phyloP scores from a whole-genome alignment of 768 basidiomycete species.

The Trametes meyenii region DNA sequence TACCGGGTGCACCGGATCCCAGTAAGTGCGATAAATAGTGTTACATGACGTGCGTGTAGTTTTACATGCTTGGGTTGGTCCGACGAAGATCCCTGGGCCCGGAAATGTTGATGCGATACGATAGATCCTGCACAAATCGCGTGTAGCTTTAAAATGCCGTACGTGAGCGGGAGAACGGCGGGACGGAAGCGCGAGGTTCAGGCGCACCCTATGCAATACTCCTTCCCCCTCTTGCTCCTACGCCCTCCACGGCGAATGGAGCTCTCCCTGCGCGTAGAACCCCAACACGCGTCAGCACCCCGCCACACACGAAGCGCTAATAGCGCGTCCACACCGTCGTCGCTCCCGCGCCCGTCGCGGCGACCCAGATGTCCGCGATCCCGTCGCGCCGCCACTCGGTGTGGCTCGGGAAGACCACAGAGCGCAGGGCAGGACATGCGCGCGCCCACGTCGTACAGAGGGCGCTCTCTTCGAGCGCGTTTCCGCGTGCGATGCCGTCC shows the following conservation, averaged over 20 bases:
- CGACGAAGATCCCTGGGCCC: not conserved
- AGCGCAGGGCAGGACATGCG: conserved; percentile 55
- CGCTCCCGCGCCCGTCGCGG: conserved; percentile 7
- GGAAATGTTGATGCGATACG: not conserved
- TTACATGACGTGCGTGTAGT: not conserved
- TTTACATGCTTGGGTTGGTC: not conserved
- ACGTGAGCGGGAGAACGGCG: not conserved
- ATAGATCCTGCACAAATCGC: not conserved
- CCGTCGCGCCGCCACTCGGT: conserved; percentile 48
- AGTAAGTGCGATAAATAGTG: not conserved
- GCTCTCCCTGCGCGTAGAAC: too few species aligned
- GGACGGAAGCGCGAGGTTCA: too few species aligned
- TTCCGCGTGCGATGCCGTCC: conserved; percentile 44
- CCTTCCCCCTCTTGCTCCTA: not conserved
- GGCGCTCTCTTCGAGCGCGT: conserved; percentile 49
- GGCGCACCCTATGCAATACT: not conserved
- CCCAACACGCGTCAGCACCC: not conserved
- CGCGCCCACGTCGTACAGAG: conserved; percentile 58
- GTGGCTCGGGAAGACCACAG: conserved; percentile 58
- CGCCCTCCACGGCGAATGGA: too few species aligned
- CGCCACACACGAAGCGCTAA: not conserved
- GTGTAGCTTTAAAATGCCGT: not conserved
- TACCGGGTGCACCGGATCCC: not conserved
- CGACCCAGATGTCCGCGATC: conserved; percentile 40
- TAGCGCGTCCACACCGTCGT: conserved; percentile 21